Conservation (phyloP, 2,329 filamentous ascomycete genomes). For the Camillea tinctor region DNA sequence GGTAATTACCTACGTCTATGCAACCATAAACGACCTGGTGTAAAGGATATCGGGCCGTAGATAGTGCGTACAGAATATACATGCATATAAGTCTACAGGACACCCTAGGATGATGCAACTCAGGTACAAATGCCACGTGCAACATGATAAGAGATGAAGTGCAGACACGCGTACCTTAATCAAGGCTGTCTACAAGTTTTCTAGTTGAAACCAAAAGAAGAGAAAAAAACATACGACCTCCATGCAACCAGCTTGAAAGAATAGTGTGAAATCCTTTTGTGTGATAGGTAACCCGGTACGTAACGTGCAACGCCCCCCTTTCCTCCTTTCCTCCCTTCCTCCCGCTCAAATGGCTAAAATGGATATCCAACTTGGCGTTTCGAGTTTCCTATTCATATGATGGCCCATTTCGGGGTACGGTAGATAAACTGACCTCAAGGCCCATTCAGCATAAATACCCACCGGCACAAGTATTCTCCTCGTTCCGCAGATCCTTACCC, state of each 20-base stretch:
- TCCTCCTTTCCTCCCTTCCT: too few relatives aligned
- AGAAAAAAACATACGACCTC: neutral
- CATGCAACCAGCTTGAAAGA: neutral
- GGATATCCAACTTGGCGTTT: neutral
- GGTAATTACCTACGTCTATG: too few relatives aligned
- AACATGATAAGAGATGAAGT: neutral
- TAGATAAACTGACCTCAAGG: too few relatives aligned
- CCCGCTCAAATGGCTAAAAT: neutral
- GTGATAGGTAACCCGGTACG: neutral
- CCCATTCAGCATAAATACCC: constrained; percentile 11
- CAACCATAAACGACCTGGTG: too few relatives aligned
- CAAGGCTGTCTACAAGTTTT: neutral
- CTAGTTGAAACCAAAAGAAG: neutral
- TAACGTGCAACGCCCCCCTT: too few relatives aligned
- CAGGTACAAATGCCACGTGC: too few relatives aligned
- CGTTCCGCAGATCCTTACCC: constrained; percentile 2
- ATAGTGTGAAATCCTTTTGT: neutral
- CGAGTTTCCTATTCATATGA: neutral
- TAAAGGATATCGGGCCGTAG: neutral
- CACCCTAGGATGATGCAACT: too few relatives aligned
- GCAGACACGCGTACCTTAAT: neutral
- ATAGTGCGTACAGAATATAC: neutral
- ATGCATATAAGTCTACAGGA: too few relatives aligned
- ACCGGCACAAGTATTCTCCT: constrained; percentile 8
- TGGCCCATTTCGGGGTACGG: neutral